Percentiles rank a stretch among this genome's conserved stretches.
These are phyloP conservation scores for Comarum palustre DNA, from an alignment of 306 rosid genomes.

Conservation along the genomic window DNA sequence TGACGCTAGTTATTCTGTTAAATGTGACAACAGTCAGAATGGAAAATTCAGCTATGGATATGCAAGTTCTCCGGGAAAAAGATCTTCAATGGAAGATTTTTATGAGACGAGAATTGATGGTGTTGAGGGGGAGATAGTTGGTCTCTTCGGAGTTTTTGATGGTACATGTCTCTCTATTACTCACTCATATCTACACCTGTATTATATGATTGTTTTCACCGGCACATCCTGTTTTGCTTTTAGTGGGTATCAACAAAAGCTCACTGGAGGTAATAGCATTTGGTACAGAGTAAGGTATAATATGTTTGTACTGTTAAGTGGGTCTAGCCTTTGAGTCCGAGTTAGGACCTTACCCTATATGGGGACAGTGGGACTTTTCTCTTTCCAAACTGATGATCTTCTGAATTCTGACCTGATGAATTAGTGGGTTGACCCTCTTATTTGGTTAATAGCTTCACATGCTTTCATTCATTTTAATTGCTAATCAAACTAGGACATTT, in stretches of 20 bases:
- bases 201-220: not conserved
- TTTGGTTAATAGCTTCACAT: not conserved
- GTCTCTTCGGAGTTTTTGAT: slow-evolving; percentile 95
- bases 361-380: slow-evolving; percentile 3
- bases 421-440: not conserved
- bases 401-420: slow-evolving; percentile 4
- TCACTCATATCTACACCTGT: not conserved
- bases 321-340: not conserved
- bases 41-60: slow-evolving; percentile 93
- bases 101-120: slow-evolving; percentile 95
- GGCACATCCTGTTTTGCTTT: not conserved
- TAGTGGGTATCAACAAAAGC: not conserved
- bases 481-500: not conserved
- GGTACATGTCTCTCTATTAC: slow-evolving; percentile 42
- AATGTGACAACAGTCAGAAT: slow-evolving; percentile 58
- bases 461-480: not conserved
- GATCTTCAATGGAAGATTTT: slow-evolving; percentile 96
- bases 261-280: slow-evolving; percentile 1
- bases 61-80: slow-evolving; percentile 88
- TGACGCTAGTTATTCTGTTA: slow-evolving; percentile 29
- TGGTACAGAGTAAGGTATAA: not conserved
- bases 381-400: not conserved
- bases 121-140: slow-evolving; percentile 82
- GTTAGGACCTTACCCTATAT: not conserved
- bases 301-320: not conserved